Base-by-base conservation (phyloP, 2,329 filamentous ascomycete species). In the Fusarium sp. region DNA sequence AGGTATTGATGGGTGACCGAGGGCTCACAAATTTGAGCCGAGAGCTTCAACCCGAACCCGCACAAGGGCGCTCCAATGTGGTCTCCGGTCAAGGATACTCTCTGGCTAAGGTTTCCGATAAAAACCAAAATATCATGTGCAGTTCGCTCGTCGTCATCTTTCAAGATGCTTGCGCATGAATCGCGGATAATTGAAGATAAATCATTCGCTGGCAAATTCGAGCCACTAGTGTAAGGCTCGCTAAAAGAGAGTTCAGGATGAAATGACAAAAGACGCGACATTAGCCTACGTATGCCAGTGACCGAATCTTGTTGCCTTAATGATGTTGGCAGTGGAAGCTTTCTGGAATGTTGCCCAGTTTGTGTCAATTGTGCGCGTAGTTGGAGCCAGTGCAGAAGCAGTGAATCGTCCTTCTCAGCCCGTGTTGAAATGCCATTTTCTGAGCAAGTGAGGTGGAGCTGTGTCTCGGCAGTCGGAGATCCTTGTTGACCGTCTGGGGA, bases 31-130 rank as follows among this genome's bases (percentile, higher is more conserved):
- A 70, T 56, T 28, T 69, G 54, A 26, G 73, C 73, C 22, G 77
- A 76, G 34, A 75, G 55, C 44, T 54, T 61, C 45, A 78, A 55
- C 2, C 69, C 76, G 28, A 74, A 52, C 13, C 69, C 67, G 38
- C 72, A 70, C 8, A 81, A 58, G 2, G 69, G 41, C 0, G 59
- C 39, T 11, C 74, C 68, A 6, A 78, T 40, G 24, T 64, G 53
- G 7, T 63, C 45, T 6, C 56, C 61, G 19, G 68, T 53, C 7
- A 58, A 56, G 4, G 72, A 65, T 9, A 79, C 65, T 39, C 72
- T 74, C 39, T 77, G 69, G 25, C 71, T 64, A 12, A 82, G 50
- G 58, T 81, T 80, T 49, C 80, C 78, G 24, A 83, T 62, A 45
- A 82, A 74, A 1, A 69, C 58, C 35, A 82, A 66, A 10, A 61